These are phyloP conservation scores for Tetrastigma voinierianum DNA, from an alignment of 164 flowering plant species.

Conservation along the genomic window DNA sequence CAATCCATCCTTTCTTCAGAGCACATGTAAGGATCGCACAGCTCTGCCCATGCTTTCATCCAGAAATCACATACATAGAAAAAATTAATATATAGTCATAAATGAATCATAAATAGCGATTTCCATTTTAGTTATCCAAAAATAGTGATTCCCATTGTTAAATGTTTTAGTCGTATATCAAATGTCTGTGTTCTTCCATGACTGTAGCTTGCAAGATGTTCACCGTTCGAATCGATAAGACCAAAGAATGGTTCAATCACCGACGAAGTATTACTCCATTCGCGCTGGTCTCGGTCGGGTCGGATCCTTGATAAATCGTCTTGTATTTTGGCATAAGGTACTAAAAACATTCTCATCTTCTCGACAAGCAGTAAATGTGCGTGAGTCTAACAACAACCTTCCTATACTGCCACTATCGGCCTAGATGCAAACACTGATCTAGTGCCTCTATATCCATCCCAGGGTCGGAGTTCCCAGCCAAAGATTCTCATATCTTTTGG, in stretches of 20 bases:
- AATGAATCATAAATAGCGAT: no score
- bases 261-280: slow-evolving; percentile 56
- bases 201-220: slow-evolving; percentile 60
- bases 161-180: neutral
- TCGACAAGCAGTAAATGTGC: slow-evolving; percentile 28
- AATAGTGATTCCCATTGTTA: neutral
- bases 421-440: slow-evolving; percentile 49
- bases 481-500: slow-evolving; percentile 42
- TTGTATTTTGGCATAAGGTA: slow-evolving; percentile 65
- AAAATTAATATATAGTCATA: no score
- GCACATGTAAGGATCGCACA: no score
- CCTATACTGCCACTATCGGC: slow-evolving; percentile 78
- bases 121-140: neutral
- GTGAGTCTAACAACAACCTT: slow-evolving; percentile 39
- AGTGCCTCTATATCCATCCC: slow-evolving; percentile 52
- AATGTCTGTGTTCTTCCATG: neutral
- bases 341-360: slow-evolving; percentile 48
- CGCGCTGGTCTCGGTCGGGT: slow-evolving; percentile 73
- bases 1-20: no score
- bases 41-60: no score
- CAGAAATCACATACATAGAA: no score
- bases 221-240: slow-evolving; percentile 21
- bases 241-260: slow-evolving; percentile 53
- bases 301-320: slow-evolving; percentile 59
- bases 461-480: slow-evolving; percentile 20